Evolutionary conservation across 2,329 filamentous ascomycete genomes (phyloP), one percentile per base, ranked within the genome.

Genomic region (Dothideomycetes sp.): DNA sequence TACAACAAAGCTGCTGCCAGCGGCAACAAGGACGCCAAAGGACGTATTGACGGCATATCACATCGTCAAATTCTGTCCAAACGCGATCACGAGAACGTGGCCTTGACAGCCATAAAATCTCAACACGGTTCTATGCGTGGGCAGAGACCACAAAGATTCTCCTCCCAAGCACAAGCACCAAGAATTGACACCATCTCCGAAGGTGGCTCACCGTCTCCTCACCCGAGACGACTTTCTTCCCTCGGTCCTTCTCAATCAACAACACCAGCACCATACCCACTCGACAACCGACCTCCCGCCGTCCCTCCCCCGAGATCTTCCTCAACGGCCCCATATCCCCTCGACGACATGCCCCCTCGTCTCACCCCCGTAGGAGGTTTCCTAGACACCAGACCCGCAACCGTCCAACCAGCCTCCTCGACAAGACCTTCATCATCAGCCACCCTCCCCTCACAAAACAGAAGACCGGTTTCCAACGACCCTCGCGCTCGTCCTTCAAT

Each of bases 61-160:
- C 78, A 84, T 51, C 85, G 85, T 61, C 84, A 84, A 9, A 52
- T 58, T 3, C 69, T 96, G 33, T 93, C 86, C 2, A 88, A 88
- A 64, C 76, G 81, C 51, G 91, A 96, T 54, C 91, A 98, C 58
- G 89, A 96, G 61, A 85, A 87, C 41, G 81, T 93, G 29, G 88
- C 91, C 0, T 78, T 98, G 49, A 82, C 78, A 36, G 78, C 83
- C 39, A 96, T 98, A 67, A 94, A 65, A 48, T 70, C 67, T 2
- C 61, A 65, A 46, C 66, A 73, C 48, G 70, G 69, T 11, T 73
- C 70, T 2, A 69, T 68, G 63, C 61, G 65, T 23, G 67, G 67
- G 5, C 59, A 63, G 35, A 58, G 67, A 34, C 69, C 69, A 20
- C 59, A 64, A 13, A 58, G 67, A 38, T 57, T 70, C 36, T 59